Evolutionary conservation across 2,329 filamentous ascomycete genomes (phyloP).

Genomic region (Botryotinia convoluta): DNA sequence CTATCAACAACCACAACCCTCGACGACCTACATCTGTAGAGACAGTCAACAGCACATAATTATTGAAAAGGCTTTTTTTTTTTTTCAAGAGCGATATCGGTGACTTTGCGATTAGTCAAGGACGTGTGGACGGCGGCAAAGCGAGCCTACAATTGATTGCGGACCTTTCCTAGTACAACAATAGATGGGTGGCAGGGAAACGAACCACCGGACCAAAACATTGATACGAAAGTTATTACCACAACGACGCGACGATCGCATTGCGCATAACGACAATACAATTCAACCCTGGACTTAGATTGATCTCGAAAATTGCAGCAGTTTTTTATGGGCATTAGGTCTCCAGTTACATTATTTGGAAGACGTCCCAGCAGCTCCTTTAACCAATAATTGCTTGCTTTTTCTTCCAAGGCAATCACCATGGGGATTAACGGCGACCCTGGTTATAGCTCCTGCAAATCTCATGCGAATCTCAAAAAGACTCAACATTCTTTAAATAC

Average conservation of each 20-base stretch:
- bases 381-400: conserved; percentile 2
- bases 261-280: conserved; percentile 10
- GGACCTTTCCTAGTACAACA: background rate
- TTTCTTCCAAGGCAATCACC: conserved; percentile 18
- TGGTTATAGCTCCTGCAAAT: conserved; percentile 26
- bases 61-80: background rate
- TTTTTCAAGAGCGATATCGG: background rate
- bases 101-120: background rate
- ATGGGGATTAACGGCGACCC: conserved; percentile 36
- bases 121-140: conserved; percentile 3
- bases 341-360: background rate
- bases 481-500: conserved; percentile 33
- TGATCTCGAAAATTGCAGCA: conserved; percentile 4
- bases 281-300: background rate
- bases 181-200: conserved; percentile 18
- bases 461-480: conserved; percentile 30
- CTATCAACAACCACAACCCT: conserved; percentile 9
- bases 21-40: conserved; percentile 12
- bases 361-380: conserved; percentile 9
- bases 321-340: conserved; percentile 1
- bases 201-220: conserved; percentile 12
- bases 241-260: conserved; percentile 19
- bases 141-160: conserved; percentile 18
- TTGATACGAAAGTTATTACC: conserved; percentile 6
- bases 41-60: conserved; percentile 6